phyloP scores from a whole-genome alignment of 441 rosid species.

The Gossypium lobatum region DNA sequence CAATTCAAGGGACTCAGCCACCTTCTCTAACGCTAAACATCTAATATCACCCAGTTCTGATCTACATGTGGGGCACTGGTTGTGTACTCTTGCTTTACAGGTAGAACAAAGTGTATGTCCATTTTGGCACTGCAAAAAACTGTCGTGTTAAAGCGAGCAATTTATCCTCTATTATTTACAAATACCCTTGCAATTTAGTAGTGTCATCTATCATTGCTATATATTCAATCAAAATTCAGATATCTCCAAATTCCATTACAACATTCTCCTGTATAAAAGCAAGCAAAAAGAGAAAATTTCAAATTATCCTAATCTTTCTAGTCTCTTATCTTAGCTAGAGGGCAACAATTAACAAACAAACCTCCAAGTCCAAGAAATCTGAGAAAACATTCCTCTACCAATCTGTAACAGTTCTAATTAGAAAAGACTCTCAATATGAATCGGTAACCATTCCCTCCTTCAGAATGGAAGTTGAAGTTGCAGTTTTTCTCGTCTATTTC shows the following conservation, averaged over 20 bases:
- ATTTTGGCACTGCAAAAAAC: constrained; percentile 59
- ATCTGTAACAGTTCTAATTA: neutral
- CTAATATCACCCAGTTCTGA: constrained; percentile 63
- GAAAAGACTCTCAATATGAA: neutral
- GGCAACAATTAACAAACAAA: neutral
- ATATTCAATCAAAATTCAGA: neutral
- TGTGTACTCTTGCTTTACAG: constrained; percentile 74
- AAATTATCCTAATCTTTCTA: neutral
- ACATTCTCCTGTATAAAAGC: neutral
- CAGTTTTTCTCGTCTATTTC: neutral
- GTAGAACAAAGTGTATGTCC: constrained; percentile 85
- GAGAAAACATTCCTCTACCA: neutral
- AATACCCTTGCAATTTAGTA: neutral
- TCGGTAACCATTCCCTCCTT: neutral
- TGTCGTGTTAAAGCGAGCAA: constrained; percentile 3
- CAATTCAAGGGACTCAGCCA: constrained; percentile 81
- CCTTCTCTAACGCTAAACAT: constrained; percentile 74
- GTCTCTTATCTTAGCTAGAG: neutral
- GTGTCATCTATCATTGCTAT: neutral
- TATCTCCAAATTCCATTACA: neutral
- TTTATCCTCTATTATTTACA: constrained; percentile 7
- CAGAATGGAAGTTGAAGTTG: neutral
- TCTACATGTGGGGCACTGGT: constrained; percentile 4
- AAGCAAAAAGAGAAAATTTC: neutral
- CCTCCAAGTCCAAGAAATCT: neutral